Conservation (phyloP, 768 basidiomycete species). For the Clavulina sp. region DNA sequence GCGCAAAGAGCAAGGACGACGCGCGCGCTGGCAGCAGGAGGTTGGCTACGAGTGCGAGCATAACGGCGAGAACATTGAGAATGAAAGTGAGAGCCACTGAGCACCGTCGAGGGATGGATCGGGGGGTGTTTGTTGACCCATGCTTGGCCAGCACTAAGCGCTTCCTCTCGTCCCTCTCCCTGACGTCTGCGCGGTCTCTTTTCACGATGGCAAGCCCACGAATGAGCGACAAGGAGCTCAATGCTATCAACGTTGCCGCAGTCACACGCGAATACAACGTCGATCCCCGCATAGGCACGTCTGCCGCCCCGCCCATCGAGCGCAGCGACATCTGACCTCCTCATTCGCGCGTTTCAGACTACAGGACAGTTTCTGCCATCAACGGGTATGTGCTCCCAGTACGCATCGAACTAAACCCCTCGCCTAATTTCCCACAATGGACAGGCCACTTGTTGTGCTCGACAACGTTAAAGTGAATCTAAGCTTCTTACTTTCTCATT, state of each 20-base stretch:
- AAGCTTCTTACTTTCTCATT: not conserved
- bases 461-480: constrained; percentile 85
- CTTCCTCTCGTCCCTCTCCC: too few species aligned
- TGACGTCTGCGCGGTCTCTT: too few species aligned
- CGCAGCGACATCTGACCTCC: constrained; percentile 8
- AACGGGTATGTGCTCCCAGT: constrained; percentile 53
- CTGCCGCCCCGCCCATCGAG: not conserved
- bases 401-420: not conserved
- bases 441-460: constrained; percentile 82
- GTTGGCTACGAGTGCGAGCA: too few species aligned
- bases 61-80: too few species aligned
- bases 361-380: constrained; percentile 95
- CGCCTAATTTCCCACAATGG: not conserved
- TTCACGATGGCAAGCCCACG: too few species aligned
- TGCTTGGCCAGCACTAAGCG: too few species aligned
- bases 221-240: constrained; percentile 41
- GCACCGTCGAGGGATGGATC: too few species aligned
- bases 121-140: too few species aligned
- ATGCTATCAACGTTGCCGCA: constrained; percentile 71
- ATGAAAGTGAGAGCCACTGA: too few species aligned
- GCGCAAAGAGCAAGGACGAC: too few species aligned
- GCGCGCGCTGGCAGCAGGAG: too few species aligned
- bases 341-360: constrained; percentile 35
- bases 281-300: constrained; percentile 71
- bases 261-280: constrained; percentile 80